Evolutionary conservation across 345 rosid genomes (phyloP).

Genomic region (Cardamine resedifolia): DNA sequence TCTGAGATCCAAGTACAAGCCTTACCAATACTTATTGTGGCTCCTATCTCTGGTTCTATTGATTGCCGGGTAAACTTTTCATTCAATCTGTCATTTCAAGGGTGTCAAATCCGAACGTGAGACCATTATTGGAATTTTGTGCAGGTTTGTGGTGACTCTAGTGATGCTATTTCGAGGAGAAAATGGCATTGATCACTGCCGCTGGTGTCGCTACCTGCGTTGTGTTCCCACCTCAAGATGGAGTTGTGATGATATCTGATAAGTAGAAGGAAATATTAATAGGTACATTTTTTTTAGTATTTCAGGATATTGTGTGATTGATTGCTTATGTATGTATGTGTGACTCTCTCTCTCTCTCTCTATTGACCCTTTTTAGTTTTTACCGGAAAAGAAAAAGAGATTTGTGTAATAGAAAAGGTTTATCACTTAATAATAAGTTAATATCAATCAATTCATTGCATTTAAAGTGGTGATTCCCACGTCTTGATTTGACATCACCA

Average conservation of each 20-base stretch:
- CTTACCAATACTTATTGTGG: slow-evolving; percentile 70
- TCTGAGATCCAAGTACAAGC: slow-evolving; percentile 63
- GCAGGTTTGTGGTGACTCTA: slow-evolving; percentile 60
- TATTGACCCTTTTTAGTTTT: not conserved
- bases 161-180: slow-evolving; percentile 69
- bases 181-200: slow-evolving; percentile 67
- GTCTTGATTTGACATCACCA: slow-evolving; percentile 33
- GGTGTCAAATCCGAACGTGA: not conserved
- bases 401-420: slow-evolving; percentile 14
- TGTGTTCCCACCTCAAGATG: slow-evolving; percentile 81
- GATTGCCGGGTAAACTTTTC: slow-evolving; percentile 55
- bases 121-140: not conserved
- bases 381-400: not conserved
- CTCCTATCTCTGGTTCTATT: slow-evolving; percentile 53
- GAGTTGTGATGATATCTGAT: slow-evolving; percentile 51
- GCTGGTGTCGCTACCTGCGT: slow-evolving; percentile 84
- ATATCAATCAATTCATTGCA: slow-evolving; percentile 25
- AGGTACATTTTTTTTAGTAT: slow-evolving; percentile 14
- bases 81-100: not conserved
- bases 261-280: not conserved
- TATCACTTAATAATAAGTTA: no score
- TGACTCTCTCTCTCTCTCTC: no score
- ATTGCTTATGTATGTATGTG: slow-evolving; percentile 13
- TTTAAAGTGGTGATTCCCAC: slow-evolving; percentile 34
- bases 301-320: slow-evolving; percentile 11